Evolutionary conservation across 805 yeast genomes (phyloP).

Genomic region (Ogataea wickerhamii): DNA sequence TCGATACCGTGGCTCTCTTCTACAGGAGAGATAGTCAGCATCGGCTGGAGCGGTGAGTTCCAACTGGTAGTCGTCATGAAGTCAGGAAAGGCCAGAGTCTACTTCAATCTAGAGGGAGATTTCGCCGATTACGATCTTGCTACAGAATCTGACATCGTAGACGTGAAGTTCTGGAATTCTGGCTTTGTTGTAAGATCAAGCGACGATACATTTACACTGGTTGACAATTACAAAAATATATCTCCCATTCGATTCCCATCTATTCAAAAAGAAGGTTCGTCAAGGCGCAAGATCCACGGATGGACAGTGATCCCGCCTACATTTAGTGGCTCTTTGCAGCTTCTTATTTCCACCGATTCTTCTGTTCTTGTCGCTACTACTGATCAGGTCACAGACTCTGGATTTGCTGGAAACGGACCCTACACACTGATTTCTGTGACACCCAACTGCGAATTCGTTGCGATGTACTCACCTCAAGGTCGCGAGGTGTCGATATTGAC

Average conservation of each 20-base stretch:
- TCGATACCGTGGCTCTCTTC: conserved; percentile 43
- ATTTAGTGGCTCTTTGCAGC: conserved; percentile 11
- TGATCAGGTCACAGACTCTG: conserved; percentile 7
- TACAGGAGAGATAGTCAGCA: conserved; percentile 49
- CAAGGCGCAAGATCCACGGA: conserved; percentile 10
- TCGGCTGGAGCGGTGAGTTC: conserved; percentile 52
- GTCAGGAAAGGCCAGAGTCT: conserved; percentile 51
- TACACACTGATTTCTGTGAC: conserved; percentile 28
- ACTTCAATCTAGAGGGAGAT: conserved; percentile 63
- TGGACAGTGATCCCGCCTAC: conserved; percentile 24
- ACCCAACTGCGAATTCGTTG: conserved; percentile 55
- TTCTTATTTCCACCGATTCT: conserved; percentile 16
- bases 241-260: conserved; percentile 27
- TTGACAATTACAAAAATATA: conserved; percentile 33
- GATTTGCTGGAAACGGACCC: conserved; percentile 14
- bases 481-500: conserved; percentile 50
- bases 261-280: background rate
- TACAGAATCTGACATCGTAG: conserved; percentile 31
- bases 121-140: conserved; percentile 52
- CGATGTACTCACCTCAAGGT: conserved; percentile 39
- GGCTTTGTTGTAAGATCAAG: conserved; percentile 44
- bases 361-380: conserved; percentile 8
- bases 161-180: conserved; percentile 36
- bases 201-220: conserved; percentile 39
- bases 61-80: conserved; percentile 53